Evolutionary conservation across 176 grass and related monocot species (phyloP).

Genomic region (Aegilops sharonensis): DNA sequence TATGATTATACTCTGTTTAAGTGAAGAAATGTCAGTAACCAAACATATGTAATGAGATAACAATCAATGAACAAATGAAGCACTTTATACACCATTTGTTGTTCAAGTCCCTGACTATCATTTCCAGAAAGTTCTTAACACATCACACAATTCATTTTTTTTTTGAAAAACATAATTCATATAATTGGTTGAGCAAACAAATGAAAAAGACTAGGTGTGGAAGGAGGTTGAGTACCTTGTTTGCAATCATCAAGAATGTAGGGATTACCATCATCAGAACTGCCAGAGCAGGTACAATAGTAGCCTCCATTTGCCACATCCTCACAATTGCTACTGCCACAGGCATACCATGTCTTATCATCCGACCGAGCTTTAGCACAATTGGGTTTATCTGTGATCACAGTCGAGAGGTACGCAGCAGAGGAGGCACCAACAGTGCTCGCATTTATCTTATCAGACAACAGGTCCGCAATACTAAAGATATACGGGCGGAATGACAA

Average conservation of each 20-base stretch:
- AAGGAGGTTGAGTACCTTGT: slow-evolving; percentile 12
- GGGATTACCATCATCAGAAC: slow-evolving; percentile 23
- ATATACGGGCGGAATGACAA: slow-evolving; percentile 17
- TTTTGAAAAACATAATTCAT: neutral
- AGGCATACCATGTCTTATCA: slow-evolving; percentile 15
- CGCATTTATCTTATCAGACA: slow-evolving; percentile 24
- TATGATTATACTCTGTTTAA: slow-evolving; percentile 19
- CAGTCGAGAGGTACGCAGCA: neutral
- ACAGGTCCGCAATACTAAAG: slow-evolving; percentile 11
- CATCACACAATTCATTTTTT: neutral
- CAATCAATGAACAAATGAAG: neutral
- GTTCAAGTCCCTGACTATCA: neutral
- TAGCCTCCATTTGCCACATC: slow-evolving; percentile 31
- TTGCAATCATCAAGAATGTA: slow-evolving; percentile 36
- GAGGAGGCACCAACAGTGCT: slow-evolving; percentile 20
- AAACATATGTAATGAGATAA: slow-evolving; percentile 1
- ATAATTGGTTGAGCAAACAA: neutral
- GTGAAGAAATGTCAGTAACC: slow-evolving; percentile 3
- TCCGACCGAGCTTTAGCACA: neutral
- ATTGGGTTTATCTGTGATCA: neutral
- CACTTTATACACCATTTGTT: neutral
- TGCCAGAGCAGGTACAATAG: slow-evolving; percentile 13
- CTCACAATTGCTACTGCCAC: slow-evolving; percentile 1
- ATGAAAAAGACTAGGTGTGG: neutral
- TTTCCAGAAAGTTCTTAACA: neutral